Percentiles rank a stretch among this genome's conserved stretches.
These are phyloP conservation scores for Capsaspora owczarzaki DNA, from an alignment of 78 protist species.

Conservation along the genomic window DNA sequence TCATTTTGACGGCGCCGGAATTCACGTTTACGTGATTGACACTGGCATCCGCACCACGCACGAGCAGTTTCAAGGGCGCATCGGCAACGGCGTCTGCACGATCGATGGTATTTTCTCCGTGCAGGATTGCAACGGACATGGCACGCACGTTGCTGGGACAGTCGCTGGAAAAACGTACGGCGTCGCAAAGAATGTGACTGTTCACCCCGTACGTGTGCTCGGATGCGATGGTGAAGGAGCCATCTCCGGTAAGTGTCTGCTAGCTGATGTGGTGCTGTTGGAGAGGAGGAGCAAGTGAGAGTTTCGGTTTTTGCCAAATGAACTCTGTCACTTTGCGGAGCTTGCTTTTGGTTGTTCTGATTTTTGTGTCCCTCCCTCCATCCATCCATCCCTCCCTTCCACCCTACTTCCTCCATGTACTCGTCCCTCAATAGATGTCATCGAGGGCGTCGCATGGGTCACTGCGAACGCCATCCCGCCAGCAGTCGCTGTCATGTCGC, in stretches of 20 bases:
- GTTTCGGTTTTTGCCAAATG: no score
- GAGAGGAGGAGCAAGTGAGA: no score
- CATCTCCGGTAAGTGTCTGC: not conserved
- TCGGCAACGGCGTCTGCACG: not conserved
- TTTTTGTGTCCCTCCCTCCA: no score
- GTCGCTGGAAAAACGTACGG: not conserved
- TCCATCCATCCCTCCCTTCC: no score
- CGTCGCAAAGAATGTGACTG: not conserved
- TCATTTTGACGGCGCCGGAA: not conserved
- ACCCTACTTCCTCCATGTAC: no score
- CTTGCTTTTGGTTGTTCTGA: not conserved
- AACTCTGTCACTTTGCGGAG: not conserved
- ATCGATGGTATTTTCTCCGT: not conserved
- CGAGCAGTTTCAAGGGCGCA: not conserved
- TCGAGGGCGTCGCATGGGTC: not conserved
- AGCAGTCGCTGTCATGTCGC: slow-evolving; percentile 1
- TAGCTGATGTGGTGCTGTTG: no score
- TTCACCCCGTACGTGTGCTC: not conserved
- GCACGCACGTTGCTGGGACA: not conserved
- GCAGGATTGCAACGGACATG: not conserved
- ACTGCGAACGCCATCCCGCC: not conserved
- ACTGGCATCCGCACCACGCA: not conserved
- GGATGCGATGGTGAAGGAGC: not conserved
- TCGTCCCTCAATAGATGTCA: no score
- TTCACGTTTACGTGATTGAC: slow-evolving; percentile 17